Base-by-base conservation (phyloP, 192 early-diverging fungal species). In the Podila minutissima region DNA sequence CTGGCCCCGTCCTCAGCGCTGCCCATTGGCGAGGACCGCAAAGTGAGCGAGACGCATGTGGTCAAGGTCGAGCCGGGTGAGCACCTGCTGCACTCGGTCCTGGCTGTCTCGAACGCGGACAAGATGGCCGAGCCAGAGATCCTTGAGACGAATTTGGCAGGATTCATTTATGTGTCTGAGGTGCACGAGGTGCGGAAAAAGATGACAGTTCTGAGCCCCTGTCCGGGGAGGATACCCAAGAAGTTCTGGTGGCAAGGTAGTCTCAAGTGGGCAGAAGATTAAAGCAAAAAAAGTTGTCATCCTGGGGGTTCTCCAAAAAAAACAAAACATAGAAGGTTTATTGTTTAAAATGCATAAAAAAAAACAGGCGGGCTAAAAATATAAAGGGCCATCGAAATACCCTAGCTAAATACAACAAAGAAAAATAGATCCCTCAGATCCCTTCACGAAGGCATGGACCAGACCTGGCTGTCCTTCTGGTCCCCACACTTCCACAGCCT, bases 261-360 rank as follows among this genome's bases (percentile, higher is more conserved):
- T 35, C 88, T 96, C 62, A 96, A 97, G 73, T 99, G 98, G 98
- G 92, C 97, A 82, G 97, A 99, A 69, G 85, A 91, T 46, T 92
- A 76, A 57, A 24, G 64, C 33, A 29, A 29, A 29, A 29, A 28
- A 5, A 7, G 29, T 29, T 37, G 24, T 35, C 29, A 13, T 20
- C 1, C 26, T 10, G 33, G 62, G n/a, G 41, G n/a, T 10, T 46
- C 38, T 20, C 20, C 13, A 19, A 15, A 64, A 6, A 32, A 31
- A 60, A 32, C 61, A 66, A 13, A 59, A 73, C 51, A 17, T 7
- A 19, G 19, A 63, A 11, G 29, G 33, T 10, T 12, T 67, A 19
- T 6, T n/a, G 5, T 65, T 50, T 48, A 2, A 32, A 32, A 5
- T 32, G 38, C 1, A 3, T 29, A 29, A 3, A 29, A 29, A 29